phyloP scores from a whole-genome alignment of 345 rosid species.

The Linum lewisii region DNA sequence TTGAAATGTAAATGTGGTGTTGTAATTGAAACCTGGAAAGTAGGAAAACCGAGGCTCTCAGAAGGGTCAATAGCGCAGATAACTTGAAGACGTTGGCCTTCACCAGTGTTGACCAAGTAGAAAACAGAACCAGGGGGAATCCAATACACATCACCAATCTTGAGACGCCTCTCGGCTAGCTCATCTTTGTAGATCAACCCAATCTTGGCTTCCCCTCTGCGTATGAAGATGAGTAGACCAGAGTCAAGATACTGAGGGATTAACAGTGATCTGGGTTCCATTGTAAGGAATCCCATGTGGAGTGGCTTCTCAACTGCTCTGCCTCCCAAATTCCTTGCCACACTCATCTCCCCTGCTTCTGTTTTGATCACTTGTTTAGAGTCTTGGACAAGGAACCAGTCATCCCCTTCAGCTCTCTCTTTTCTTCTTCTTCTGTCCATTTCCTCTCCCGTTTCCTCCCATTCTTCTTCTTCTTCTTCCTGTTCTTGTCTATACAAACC shows the following conservation, averaged over 20 bases:
- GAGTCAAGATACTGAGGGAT: constrained; percentile 82
- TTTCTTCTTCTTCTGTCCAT: neutral
- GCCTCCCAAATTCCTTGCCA: constrained; percentile 35
- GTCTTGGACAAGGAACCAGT: constrained; percentile 45
- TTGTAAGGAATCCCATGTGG: constrained; percentile 75
- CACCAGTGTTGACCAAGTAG: constrained; percentile 56
- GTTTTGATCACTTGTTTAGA: constrained; percentile 50
- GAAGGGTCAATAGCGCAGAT: constrained; percentile 63
- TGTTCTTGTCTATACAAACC: constrained; percentile 14
- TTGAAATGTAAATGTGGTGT: too few relatives aligned
- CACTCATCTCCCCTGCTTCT: constrained; percentile 69
- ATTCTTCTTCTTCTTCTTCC: neutral
- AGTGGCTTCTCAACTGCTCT: constrained; percentile 39
- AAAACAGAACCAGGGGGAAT: constrained; percentile 72
- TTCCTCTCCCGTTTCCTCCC: neutral
- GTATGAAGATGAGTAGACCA: constrained; percentile 57
- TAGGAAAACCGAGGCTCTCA: constrained; percentile 49
- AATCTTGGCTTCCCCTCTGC: constrained; percentile 68
- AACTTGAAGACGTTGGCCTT: constrained; percentile 55
- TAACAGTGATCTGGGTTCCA: constrained; percentile 76
- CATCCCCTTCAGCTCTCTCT: constrained; percentile 10
- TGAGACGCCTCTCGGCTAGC: constrained; percentile 42
- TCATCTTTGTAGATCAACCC: constrained; percentile 50
- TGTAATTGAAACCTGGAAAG: constrained; percentile 59
- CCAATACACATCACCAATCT: constrained; percentile 52